A percentile compares a stretch with the other conserved stretches of the same genome.
phyloP scores from a whole-genome alignment of 345 rosid species.

The Alliaria petiolata region DNA sequence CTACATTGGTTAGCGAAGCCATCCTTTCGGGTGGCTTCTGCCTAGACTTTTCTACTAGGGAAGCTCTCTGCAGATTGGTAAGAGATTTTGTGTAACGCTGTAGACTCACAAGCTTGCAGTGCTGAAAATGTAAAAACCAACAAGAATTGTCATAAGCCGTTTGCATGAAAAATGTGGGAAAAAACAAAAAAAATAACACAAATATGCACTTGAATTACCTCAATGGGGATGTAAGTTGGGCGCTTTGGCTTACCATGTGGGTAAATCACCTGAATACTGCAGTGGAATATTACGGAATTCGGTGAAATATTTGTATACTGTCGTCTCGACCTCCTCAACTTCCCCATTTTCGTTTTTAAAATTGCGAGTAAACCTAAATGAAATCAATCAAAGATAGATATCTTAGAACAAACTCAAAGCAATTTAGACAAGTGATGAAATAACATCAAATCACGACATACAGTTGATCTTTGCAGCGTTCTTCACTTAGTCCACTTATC shows the following conservation, averaged over 20 bases:
- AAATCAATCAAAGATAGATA: slow-evolving; percentile 7
- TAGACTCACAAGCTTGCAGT: slow-evolving; percentile 66
- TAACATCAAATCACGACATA: neutral
- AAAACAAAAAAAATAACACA: neutral
- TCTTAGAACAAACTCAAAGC: neutral
- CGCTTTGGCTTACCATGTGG: slow-evolving; percentile 91
- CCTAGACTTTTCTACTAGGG: slow-evolving; percentile 86
- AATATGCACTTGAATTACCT: slow-evolving; percentile 37
- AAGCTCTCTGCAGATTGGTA: slow-evolving; percentile 59
- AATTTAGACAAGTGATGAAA: neutral
- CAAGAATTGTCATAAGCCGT: neutral
- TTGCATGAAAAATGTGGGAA: neutral
- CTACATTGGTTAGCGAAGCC: slow-evolving; percentile 59
- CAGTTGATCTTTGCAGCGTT: slow-evolving; percentile 49
- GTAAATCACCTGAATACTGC: slow-evolving; percentile 63
- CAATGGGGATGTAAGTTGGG: slow-evolving; percentile 76
- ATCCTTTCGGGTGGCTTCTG: slow-evolving; percentile 94
- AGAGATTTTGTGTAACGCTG: slow-evolving; percentile 91
- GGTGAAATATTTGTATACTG: slow-evolving; percentile 64
- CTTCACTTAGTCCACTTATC: slow-evolving; percentile 68
- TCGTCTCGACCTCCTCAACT: slow-evolving; percentile 41
- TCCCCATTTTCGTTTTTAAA: slow-evolving; percentile 44
- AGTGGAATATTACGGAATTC: slow-evolving; percentile 46
- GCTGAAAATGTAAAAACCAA: slow-evolving; percentile 39
- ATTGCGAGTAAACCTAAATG: slow-evolving; percentile 65